Percentiles rank a stretch among this genome's conserved stretches.
phyloP scores from a whole-genome alignment of 2,329 filamentous ascomycete genomes.

The Tolypocladium cylindrosporum region DNA sequence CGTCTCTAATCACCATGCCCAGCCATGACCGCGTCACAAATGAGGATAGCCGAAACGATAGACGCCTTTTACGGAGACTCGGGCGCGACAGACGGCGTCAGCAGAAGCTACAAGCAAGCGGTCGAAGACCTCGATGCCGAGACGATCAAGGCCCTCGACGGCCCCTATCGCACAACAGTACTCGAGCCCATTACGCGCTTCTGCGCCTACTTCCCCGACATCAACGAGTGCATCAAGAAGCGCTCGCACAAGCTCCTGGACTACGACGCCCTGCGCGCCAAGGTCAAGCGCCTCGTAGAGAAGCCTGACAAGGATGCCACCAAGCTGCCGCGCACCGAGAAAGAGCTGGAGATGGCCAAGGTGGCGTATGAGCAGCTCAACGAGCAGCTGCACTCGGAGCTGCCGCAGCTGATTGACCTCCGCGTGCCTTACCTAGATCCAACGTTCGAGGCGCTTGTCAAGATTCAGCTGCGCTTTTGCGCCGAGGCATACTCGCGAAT shows the following conservation, averaged over 20 bases:
- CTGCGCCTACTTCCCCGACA: slow-evolving; percentile 96
- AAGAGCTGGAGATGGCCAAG: slow-evolving; percentile 91
- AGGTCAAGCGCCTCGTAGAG: slow-evolving; percentile 93
- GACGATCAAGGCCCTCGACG: slow-evolving; percentile 96
- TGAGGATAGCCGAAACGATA: slow-evolving; percentile 98
- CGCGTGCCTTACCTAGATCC: slow-evolving; percentile 96
- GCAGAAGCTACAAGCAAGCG: slow-evolving; percentile 94
- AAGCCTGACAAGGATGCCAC: slow-evolving; percentile 98
- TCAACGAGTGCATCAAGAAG: slow-evolving; percentile 99
- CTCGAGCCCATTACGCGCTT: slow-evolving; percentile 92
- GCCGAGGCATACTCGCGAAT: slow-evolving; percentile 95
- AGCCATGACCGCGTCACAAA: slow-evolving; percentile 99
- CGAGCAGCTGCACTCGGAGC: slow-evolving; percentile 84
- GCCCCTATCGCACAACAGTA: slow-evolving; percentile 88
- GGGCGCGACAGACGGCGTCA: slow-evolving; percentile 89
- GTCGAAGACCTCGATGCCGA: slow-evolving; percentile 96
- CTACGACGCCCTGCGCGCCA: slow-evolving; percentile 90
- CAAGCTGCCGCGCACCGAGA: slow-evolving; percentile 90
- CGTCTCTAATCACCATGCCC: background rate
- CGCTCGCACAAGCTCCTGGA: slow-evolving; percentile 96
- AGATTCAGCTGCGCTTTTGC: slow-evolving; percentile 96
- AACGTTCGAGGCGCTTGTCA: slow-evolving; percentile 93
- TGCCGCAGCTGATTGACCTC: slow-evolving; percentile 92
- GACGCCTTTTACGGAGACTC: slow-evolving; percentile 98
- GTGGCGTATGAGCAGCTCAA: slow-evolving; percentile 93